A percentile compares a stretch with the other conserved stretches of the same genome.
Evolutionary conservation across 345 rosid genomes (phyloP).

Genomic region (Salix exigua): DNA sequence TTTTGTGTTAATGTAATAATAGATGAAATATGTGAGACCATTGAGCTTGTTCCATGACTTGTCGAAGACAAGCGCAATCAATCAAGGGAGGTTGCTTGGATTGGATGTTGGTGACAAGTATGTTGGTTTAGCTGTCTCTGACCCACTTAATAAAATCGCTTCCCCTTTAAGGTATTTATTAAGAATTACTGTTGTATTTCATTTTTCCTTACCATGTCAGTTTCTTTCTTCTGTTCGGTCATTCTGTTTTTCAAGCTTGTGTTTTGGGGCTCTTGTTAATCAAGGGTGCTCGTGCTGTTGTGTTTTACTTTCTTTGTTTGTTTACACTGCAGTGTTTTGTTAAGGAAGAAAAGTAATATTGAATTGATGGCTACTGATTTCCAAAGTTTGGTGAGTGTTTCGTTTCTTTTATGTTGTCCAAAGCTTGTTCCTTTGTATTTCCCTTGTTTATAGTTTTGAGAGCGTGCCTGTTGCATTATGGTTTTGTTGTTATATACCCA

Average conservation of each 20-base stretch:
- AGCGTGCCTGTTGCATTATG: background rate
- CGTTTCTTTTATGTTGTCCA: background rate
- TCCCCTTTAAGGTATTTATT: conserved; percentile 58
- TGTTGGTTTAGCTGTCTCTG: conserved; percentile 77
- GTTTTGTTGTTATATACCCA: background rate
- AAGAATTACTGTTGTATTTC: too few relatives aligned
- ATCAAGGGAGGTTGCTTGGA: conserved; percentile 54
- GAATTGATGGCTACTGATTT: conserved; percentile 67
- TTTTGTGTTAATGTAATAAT: background rate
- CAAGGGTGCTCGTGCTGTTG: background rate
- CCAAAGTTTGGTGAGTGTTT: conserved; percentile 53
- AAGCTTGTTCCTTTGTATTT: background rate
- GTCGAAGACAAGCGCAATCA: conserved; percentile 31
- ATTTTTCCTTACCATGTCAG: background rate
- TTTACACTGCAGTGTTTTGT: conserved; percentile 56
- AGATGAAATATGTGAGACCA: conserved; percentile 76
- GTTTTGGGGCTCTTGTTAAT: background rate
- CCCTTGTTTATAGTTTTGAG: background rate
- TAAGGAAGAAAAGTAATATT: conserved; percentile 61
- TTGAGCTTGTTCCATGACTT: conserved; percentile 45
- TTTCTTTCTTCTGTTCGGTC: background rate
- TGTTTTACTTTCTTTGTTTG: background rate
- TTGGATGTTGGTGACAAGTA: conserved; percentile 89
- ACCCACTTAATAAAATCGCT: conserved; percentile 46
- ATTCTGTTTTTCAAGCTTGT: background rate